Evolutionary conservation across 2,329 filamentous ascomycete genomes (phyloP).

Genomic region (Dendryphion nanum): DNA sequence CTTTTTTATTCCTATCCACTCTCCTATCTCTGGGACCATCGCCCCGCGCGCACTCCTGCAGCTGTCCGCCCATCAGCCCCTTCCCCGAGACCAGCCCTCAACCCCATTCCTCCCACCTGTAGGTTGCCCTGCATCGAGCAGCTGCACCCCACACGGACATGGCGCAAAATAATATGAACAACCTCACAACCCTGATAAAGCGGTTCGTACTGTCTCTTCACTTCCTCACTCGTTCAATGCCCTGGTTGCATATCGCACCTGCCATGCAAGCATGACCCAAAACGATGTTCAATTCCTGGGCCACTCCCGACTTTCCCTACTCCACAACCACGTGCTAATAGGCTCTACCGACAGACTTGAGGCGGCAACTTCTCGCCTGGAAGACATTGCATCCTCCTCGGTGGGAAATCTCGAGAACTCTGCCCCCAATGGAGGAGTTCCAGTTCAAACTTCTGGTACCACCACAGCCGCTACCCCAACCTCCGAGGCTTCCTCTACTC

Average conservation of each 20-base stretch:
- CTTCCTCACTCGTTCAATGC: slow-evolving; percentile 1
- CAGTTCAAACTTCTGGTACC: slow-evolving; percentile 23
- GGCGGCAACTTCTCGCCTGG: slow-evolving; percentile 90
- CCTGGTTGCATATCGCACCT: background rate
- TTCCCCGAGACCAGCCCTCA: slow-evolving; percentile 18
- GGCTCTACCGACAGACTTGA: slow-evolving; percentile 89
- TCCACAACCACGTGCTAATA: too few species aligned
- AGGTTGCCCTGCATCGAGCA: slow-evolving; percentile 24
- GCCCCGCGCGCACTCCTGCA: slow-evolving; percentile 17
- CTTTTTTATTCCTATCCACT: background rate
- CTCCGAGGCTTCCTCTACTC: slow-evolving; percentile 23
- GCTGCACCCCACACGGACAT: slow-evolving; percentile 52
- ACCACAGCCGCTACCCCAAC: slow-evolving; percentile 34
- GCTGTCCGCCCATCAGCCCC: slow-evolving; percentile 20
- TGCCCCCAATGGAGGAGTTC: slow-evolving; percentile 27
- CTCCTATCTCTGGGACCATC: slow-evolving; percentile 13
- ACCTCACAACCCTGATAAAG: slow-evolving; percentile 96
- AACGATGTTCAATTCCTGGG: too few species aligned
- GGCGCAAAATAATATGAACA: slow-evolving; percentile 87
- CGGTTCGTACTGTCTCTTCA: slow-evolving; percentile 66
- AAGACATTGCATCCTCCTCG: slow-evolving; percentile 86
- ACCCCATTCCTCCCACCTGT: slow-evolving; percentile 13
- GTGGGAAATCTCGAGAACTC: slow-evolving; percentile 52
- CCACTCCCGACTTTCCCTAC: too few species aligned
- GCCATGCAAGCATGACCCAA: slow-evolving; percentile 14